Evolutionary conservation across 2,329 filamentous ascomycete genomes (phyloP).

Genomic region (Colletotrichum graminicola): DNA sequence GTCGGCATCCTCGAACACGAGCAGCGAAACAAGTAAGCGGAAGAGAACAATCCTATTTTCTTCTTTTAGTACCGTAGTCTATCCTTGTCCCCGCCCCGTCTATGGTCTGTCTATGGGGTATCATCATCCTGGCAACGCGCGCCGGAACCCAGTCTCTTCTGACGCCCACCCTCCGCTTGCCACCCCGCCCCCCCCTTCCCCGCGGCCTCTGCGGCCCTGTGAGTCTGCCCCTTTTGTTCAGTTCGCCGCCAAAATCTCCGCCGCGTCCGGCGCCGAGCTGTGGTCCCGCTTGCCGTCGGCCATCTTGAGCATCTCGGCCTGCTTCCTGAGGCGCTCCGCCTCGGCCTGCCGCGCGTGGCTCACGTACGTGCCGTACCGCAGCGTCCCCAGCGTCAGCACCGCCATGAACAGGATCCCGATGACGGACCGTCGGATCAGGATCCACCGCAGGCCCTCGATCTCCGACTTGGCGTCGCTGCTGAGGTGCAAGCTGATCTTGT

Average conservation of each 20-base stretch:
- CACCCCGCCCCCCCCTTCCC: neutral
- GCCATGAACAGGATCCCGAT: constrained; percentile 76
- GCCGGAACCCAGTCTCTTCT: neutral
- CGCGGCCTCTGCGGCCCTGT: neutral
- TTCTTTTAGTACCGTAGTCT: neutral
- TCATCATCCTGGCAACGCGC: neutral
- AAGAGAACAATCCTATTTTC: neutral
- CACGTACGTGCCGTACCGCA: constrained; percentile 71
- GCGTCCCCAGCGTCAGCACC: constrained; percentile 68
- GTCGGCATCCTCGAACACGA: neutral
- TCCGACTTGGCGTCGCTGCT: constrained; percentile 93
- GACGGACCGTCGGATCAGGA: constrained; percentile 75
- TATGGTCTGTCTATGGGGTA: neutral
- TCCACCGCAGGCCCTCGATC: constrained; percentile 92
- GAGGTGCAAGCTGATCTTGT: constrained; percentile 92
- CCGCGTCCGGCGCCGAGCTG: constrained; percentile 63
- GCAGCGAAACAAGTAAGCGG: neutral
- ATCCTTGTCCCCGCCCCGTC: neutral
- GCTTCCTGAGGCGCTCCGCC: constrained; percentile 57
- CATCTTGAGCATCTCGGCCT: constrained; percentile 58
- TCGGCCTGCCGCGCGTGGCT: constrained; percentile 63
- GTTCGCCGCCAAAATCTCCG: constrained; percentile 69
- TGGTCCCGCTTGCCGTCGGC: constrained; percentile 61
- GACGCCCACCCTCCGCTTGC: neutral
- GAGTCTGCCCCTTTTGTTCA: constrained; percentile 48